A percentile compares a stretch with the other conserved stretches of the same genome.
Conservation (phyloP, 805 yeast species). For the Komagataella pastoris region DNA sequence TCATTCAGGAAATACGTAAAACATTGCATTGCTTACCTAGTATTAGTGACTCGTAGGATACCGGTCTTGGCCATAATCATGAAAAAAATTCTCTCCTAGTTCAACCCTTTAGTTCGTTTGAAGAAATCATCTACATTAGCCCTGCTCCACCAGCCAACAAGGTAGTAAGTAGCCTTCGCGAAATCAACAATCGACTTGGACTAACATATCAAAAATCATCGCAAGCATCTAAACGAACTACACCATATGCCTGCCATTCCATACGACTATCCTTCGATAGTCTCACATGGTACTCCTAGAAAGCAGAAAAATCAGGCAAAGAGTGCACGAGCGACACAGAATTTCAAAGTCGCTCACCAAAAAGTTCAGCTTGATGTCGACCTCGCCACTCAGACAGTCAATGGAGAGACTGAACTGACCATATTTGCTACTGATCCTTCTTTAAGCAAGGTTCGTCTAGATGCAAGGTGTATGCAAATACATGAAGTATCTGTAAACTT, state of each 20-base stretch:
- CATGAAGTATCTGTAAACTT: slow-evolving; percentile 53
- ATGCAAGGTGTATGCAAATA: slow-evolving; percentile 66
- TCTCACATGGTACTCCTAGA: slow-evolving; percentile 13
- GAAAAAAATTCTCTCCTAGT: too few species aligned
- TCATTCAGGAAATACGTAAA: not conserved
- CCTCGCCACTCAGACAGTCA: slow-evolving; percentile 39
- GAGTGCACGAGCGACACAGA: slow-evolving; percentile 19
- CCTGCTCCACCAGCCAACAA: not conserved
- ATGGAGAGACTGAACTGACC: slow-evolving; percentile 75
- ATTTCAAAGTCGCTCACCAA: slow-evolving; percentile 75
- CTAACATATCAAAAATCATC: not conserved
- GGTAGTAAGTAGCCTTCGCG: not conserved
- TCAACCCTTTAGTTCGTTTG: too few species aligned
- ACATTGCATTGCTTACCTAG: not conserved
- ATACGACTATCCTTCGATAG: slow-evolving; percentile 9
- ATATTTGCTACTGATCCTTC: slow-evolving; percentile 54
- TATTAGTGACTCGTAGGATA: not conserved
- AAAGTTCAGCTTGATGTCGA: slow-evolving; percentile 72
- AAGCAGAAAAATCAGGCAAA: slow-evolving; percentile 12
- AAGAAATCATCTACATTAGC: not conserved
- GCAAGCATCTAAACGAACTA: not conserved
- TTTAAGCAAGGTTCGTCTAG: slow-evolving; percentile 51
- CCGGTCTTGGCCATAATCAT: not conserved
- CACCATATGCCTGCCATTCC: not conserved
- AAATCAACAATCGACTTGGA: not conserved